A percentile compares a stretch with the other conserved stretches of the same genome.
phyloP scores from a whole-genome alignment of 805 yeast species.

The Zygoascus biomembranicola region DNA sequence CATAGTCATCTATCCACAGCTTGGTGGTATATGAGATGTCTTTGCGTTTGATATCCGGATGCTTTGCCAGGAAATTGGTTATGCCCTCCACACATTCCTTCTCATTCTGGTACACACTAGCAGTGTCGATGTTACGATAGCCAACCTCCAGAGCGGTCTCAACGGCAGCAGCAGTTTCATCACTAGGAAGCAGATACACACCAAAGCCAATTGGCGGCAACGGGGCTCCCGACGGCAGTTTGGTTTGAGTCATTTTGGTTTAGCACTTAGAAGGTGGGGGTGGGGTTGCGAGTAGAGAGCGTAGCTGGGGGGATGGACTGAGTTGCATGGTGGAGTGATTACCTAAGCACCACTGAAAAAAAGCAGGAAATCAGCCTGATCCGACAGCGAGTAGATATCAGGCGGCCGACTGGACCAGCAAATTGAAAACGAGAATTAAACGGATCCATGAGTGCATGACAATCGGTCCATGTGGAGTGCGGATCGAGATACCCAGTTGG shows the following conservation, averaged over 20 bases:
- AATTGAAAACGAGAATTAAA: too few relatives aligned
- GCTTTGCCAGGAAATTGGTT: constrained; percentile 39
- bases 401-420: too few relatives aligned
- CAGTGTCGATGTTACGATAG: constrained; percentile 69
- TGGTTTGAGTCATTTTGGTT: not conserved
- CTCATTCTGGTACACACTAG: constrained; percentile 61
- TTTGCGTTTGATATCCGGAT: constrained; percentile 42
- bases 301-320: too few relatives aligned
- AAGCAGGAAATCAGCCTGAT: too few relatives aligned
- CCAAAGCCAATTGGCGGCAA: constrained; percentile 43
- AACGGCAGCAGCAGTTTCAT: constrained; percentile 32
- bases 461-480: too few relatives aligned
- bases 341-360: too few relatives aligned
- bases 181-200: constrained; percentile 45
- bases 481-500: too few relatives aligned
- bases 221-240: constrained; percentile 38
- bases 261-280: not conserved
- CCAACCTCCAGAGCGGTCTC: constrained; percentile 55
- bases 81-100: constrained; percentile 54
- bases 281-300: not conserved
- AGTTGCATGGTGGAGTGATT: too few relatives aligned
- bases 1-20: constrained; percentile 65
- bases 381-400: too few relatives aligned
- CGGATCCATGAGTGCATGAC: too few relatives aligned
- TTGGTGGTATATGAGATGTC: constrained; percentile 53